phyloP scores from a whole-genome alignment of 768 basidiomycete genomes.

The Crepidotus variabilis region DNA sequence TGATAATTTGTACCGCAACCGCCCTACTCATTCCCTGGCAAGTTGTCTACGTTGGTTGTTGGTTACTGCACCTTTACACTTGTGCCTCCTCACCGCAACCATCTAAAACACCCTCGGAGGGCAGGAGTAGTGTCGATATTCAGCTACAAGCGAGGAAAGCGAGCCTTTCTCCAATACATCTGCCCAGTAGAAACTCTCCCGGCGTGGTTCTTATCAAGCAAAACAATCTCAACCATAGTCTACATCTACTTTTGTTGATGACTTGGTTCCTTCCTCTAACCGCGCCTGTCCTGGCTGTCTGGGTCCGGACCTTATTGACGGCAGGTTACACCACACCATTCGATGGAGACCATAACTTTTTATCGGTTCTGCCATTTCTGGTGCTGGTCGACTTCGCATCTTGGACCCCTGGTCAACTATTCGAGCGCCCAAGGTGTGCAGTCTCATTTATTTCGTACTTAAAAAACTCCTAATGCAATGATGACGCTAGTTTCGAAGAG shows the following conservation, averaged over 20 bases:
- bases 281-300: conserved; percentile 78
- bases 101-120: not conserved
- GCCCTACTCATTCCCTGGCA: conserved; percentile 86
- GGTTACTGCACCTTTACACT: conserved; percentile 72
- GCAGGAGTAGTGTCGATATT: conserved; percentile 8
- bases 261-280: conserved; percentile 77
- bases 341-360: conserved; percentile 73
- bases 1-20: conserved; percentile 59
- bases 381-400: conserved; percentile 59
- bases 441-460: not conserved
- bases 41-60: conserved; percentile 82
- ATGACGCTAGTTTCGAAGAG: conserved; percentile 32
- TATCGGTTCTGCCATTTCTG: conserved; percentile 62
- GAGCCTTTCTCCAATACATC: conserved; percentile 3
- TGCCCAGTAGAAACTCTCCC: conserved; percentile 3
- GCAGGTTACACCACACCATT: conserved; percentile 80
- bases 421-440: conserved; percentile 40
- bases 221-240: conserved; percentile 45
- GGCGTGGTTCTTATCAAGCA: conserved; percentile 10
- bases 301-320: conserved; percentile 82
- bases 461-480: conserved; percentile 9
- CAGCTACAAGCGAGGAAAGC: conserved; percentile 8
- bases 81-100: conserved; percentile 40
- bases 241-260: conserved; percentile 70
- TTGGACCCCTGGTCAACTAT: conserved; percentile 39